Evolutionary conservation across 2,329 filamentous ascomycete genomes (phyloP).

Genomic region (Clarireedia monteithiana): DNA sequence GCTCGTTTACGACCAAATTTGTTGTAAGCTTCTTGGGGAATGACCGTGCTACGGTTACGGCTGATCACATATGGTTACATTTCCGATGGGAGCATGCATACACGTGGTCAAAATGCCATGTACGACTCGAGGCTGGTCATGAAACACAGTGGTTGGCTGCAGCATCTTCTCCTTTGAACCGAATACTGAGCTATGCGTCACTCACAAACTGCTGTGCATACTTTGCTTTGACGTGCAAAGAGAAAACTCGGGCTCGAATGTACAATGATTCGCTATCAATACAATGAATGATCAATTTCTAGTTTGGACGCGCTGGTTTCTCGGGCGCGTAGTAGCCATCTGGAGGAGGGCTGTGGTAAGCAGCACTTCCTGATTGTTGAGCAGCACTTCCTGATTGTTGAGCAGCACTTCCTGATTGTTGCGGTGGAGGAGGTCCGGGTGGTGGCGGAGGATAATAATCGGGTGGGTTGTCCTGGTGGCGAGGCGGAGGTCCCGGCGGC

Average conservation of each 20-base stretch:
- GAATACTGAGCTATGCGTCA: not conserved
- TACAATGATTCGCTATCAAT: not conserved
- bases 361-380: not conserved
- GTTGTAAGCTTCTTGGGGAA: too few species aligned
- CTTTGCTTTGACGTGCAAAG: not conserved
- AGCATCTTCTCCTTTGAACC: not conserved
- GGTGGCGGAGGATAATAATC: slow-evolving; percentile 5
- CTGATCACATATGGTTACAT: not conserved
- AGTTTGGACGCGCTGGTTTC: slow-evolving; percentile 2
- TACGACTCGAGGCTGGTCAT: not conserved
- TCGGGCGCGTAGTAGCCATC: slow-evolving; percentile 8
- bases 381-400: not conserved
- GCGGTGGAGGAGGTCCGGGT: not conserved
- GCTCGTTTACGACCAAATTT: too few species aligned
- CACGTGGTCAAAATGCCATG: not conserved
- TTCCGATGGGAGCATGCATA: not conserved
- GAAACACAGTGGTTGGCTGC: not conserved
- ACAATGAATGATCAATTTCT: not conserved
- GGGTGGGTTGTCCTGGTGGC: not conserved
- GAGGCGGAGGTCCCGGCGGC: not conserved
- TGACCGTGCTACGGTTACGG: too few species aligned
- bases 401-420: not conserved
- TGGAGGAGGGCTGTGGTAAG: not conserved
- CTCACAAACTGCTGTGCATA: not conserved
- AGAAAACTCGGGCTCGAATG: not conserved